Conservation (phyloP, 495 filamentous ascomycete genomes). For the Lophium mytilinum region DNA sequence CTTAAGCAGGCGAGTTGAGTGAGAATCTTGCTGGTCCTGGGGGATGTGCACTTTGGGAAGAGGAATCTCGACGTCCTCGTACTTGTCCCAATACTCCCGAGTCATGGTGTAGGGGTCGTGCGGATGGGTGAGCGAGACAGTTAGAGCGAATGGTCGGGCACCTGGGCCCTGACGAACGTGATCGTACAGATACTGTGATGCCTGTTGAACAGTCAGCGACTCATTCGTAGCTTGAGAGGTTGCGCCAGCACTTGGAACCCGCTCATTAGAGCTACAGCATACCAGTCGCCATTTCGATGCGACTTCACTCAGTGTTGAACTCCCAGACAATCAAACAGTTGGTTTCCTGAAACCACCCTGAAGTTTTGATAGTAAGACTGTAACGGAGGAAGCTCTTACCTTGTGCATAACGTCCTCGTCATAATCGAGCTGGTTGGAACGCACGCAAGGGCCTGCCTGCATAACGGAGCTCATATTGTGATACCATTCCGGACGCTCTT, state of each 20-base stretch:
- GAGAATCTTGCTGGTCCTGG: conserved; percentile 69
- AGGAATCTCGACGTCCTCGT: conserved; percentile 78
- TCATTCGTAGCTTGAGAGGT: too few relatives aligned
- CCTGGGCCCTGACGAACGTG: conserved; percentile 61
- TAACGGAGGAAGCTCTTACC: conserved; percentile 12
- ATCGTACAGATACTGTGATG: conserved; percentile 75
- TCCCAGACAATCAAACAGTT: too few relatives aligned
- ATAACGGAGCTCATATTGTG: conserved; percentile 85
- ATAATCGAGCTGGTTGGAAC: conserved; percentile 89
- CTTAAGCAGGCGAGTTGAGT: conserved; percentile 71
- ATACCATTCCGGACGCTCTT: conserved; percentile 79
- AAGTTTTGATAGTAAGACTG: too few relatives aligned
- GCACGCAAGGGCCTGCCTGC: conserved; percentile 72
- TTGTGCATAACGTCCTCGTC: conserved; percentile 89
- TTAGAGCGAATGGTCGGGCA: conserved; percentile 70
- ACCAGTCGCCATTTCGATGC: too few relatives aligned
- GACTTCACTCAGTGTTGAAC: too few relatives aligned
- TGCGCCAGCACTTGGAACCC: too few relatives aligned
- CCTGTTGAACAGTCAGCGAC: conserved; percentile 16
- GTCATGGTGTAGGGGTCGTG: conserved; percentile 90
- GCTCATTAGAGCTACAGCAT: too few relatives aligned
- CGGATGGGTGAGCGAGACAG: conserved; percentile 82
- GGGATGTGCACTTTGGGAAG: conserved; percentile 66
- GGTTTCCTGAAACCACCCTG: too few relatives aligned
- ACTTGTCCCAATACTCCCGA: conserved; percentile 79